Evolutionary conservation across 2,329 filamentous ascomycete species (phyloP).

Genomic region (Diaporthe ilicicola): DNA sequence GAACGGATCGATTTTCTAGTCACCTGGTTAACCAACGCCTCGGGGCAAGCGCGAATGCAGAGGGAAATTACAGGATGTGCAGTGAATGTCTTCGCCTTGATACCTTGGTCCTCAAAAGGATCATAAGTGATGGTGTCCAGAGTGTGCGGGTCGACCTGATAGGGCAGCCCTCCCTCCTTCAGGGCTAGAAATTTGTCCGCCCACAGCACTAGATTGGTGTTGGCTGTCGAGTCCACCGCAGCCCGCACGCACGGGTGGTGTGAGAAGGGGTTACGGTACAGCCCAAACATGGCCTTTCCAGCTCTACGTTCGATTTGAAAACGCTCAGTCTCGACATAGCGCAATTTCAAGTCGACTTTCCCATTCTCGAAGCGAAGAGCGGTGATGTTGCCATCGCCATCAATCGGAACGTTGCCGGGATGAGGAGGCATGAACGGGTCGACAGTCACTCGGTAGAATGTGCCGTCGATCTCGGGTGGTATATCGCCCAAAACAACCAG

Average conservation of each 20-base stretch:
- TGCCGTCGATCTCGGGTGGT: conserved; percentile 43
- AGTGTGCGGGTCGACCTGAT: conserved; percentile 45
- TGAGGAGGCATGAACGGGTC: conserved; percentile 49
- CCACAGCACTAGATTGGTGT: conserved; percentile 60
- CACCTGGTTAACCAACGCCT: neutral
- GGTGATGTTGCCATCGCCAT: conserved; percentile 49
- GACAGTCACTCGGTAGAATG: conserved; percentile 50
- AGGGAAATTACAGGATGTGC: conserved; percentile 41
- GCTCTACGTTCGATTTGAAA: conserved; percentile 44
- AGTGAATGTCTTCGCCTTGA: conserved; percentile 46
- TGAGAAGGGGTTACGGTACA: conserved; percentile 46
- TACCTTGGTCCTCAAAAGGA: conserved; percentile 46
- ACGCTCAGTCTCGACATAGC: conserved; percentile 48
- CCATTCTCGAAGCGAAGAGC: conserved; percentile 45
- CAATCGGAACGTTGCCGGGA: conserved; percentile 45
- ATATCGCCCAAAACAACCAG: conserved; percentile 41
- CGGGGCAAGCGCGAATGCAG: neutral
- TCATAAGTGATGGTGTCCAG: conserved; percentile 46
- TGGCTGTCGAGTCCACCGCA: conserved; percentile 49
- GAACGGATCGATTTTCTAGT: conserved; percentile 44
- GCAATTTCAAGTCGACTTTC: conserved; percentile 41
- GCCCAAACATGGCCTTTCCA: conserved; percentile 42
- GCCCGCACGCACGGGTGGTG: conserved; percentile 43
- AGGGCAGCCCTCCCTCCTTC: conserved; percentile 52
- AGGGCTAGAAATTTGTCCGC: conserved; percentile 52